These are phyloP conservation scores for Orbilia oligospora DNA, from an alignment of 2,329 filamentous ascomycete species.

Conservation along the genomic window DNA sequence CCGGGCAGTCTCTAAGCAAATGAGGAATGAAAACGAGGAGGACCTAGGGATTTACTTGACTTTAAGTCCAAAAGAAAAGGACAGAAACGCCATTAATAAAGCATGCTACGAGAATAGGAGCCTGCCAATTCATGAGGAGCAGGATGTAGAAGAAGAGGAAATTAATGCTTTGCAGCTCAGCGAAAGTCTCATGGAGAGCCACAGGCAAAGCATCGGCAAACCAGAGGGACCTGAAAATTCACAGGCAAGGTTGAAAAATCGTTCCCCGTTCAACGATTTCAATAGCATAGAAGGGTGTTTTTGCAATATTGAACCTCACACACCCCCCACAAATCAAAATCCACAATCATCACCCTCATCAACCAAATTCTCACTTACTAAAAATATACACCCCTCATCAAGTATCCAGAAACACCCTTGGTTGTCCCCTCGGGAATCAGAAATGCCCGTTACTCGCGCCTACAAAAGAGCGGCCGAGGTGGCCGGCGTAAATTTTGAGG, in stretches of 20 bases:
- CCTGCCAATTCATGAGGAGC: not conserved
- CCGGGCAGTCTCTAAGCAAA: not conserved
- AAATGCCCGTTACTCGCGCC: constrained; percentile 13
- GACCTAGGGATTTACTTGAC: constrained; percentile 14
- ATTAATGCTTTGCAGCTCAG: not conserved
- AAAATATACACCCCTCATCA: not conserved
- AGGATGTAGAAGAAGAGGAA: not conserved
- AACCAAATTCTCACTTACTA: too few relatives aligned
- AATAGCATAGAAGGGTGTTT: not conserved
- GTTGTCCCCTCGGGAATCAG: not conserved
- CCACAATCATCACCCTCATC: not conserved
- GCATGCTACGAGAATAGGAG: constrained; percentile 13
- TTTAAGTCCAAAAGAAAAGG: constrained; percentile 10
- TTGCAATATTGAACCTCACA: not conserved
- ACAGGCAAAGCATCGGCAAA: not conserved
- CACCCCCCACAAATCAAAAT: not conserved
- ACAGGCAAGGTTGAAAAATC: not conserved
- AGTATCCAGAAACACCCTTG: not conserved
- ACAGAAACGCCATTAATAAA: constrained; percentile 5
- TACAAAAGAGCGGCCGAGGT: constrained; percentile 19
- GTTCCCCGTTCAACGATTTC: not conserved
- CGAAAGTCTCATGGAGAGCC: not conserved
- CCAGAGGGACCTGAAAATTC: not conserved
- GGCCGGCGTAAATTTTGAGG: not conserved
- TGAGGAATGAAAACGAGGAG: constrained; percentile 6